Evolutionary conservation across 768 basidiomycete genomes (phyloP), one percentile per base, ranked within the genome.

Genomic region (Jaapia argillacea): DNA sequence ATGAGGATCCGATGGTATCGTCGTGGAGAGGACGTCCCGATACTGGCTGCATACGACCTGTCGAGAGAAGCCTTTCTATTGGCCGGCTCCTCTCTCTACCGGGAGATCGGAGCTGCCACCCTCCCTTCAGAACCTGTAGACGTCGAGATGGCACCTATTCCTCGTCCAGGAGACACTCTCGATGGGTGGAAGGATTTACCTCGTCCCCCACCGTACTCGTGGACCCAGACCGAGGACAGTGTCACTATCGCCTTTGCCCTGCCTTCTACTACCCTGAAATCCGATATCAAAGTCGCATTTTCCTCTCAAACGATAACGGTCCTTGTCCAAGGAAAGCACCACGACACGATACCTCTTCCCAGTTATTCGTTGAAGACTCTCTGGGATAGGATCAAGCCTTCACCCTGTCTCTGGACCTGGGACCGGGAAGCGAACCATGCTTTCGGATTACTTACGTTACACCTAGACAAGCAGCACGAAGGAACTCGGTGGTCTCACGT

Each of bases 331-430:
- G 55, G 56, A 36, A 54, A 60, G n/a, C 48, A 66, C 2, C 43
- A 57, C 6, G 36, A 49, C 12, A 35, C 44, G 16, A 47, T 69
- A 27, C 56, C 64, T 24, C 61, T 77, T 33, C 86, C 85, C 10
- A 70, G 59, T 28, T 85, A 81, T 58, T 71, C 75, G 0, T 64
- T 70, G 24, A 76, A 78, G 54, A 62, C 67, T 21, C 67, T 90
- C 2, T 99, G 93, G 94, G 90, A 79, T 49, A 63, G 65, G 6
- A 83, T 99, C 49, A 75, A 77, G 42, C 65, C 85, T 1, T 73
- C 80, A 2, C 72, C 82, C n/a, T 86, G 87, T 54, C 79, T 87
- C 54, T 99, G 91, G 92, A 93, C 89, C 4, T 94, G 84, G 76
- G 78, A 79, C 40, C 71, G 71, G 45, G 79, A 81, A 48, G 86